These are phyloP conservation scores for Sideroxylon spinosum DNA, from an alignment of 179 eudicot species.

Conservation along the genomic window DNA sequence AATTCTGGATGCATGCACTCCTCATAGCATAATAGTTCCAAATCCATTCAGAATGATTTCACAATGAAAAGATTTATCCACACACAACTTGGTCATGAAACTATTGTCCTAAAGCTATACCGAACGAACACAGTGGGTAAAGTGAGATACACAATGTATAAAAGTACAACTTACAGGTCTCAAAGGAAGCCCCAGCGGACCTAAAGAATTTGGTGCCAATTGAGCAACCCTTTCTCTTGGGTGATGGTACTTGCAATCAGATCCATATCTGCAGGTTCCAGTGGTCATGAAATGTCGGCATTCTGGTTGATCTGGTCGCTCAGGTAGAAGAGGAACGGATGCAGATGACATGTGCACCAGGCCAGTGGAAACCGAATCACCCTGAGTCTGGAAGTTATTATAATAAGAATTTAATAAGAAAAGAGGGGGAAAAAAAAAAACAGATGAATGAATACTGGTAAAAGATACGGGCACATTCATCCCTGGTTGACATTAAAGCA, in stretches of 20 bases:
- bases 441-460: conserved; percentile 21
- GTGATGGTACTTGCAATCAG: conserved; percentile 69
- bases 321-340: conserved; percentile 35
- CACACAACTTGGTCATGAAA: neutral
- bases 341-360: conserved; percentile 22
- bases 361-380: conserved; percentile 29
- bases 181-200: conserved; percentile 72
- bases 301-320: conserved; percentile 66
- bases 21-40: neutral
- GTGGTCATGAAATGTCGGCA: conserved; percentile 61
- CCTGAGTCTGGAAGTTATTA: conserved; percentile 26
- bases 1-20: no score
- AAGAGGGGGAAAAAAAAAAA: conserved; percentile 19
- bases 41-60: neutral
- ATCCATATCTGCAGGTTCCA: conserved; percentile 71
- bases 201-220: conserved; percentile 28
- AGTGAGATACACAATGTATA: neutral
- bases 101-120: neutral
- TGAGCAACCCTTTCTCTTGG: conserved; percentile 52
- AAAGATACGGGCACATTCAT: conserved; percentile 25
- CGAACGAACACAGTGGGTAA: neutral
- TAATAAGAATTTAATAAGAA: no score
- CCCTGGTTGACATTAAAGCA: conserved; percentile 20
- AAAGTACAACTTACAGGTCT: conserved; percentile 57
- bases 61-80: neutral